These are phyloP conservation scores for Ustilago nuda DNA, from an alignment of 1,284 basidiomycete species.

Conservation along the genomic window DNA sequence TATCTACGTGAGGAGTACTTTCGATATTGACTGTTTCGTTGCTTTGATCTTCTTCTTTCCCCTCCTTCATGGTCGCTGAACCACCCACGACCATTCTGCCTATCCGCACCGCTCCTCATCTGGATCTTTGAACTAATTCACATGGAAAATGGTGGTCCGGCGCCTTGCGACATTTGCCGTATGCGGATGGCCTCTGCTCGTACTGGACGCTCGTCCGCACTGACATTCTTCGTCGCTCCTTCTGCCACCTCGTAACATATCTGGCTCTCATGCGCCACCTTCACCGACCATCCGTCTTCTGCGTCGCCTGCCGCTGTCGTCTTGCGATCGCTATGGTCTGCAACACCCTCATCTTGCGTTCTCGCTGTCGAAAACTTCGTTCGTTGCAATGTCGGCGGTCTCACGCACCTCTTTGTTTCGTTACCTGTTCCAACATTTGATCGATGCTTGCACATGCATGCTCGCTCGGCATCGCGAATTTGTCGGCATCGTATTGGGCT, in stretches of 20 bases:
- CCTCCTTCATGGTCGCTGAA: background rate
- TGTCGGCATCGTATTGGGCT: background rate
- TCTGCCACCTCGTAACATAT: background rate
- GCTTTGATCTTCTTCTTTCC: background rate
- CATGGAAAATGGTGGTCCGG: background rate
- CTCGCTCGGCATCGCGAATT: no score
- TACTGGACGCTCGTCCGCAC: background rate
- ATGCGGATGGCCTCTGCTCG: background rate
- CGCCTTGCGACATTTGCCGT: background rate
- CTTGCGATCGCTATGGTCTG: background rate
- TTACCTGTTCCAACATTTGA: background rate
- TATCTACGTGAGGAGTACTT: background rate
- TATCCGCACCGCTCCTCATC: background rate
- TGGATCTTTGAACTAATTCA: background rate
- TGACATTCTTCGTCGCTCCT: background rate
- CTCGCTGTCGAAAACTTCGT: background rate
- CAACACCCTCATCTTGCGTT: background rate
- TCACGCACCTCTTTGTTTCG: background rate
- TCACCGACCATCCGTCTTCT: background rate
- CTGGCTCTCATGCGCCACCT: background rate
- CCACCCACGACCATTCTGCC: background rate
- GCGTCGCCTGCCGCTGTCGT: background rate
- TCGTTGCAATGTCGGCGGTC: background rate
- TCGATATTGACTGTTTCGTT: background rate
- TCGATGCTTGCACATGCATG: background rate